A percentile compares a stretch with the other conserved stretches of the same genome.
Evolutionary conservation across 1,284 basidiomycete genomes (phyloP).

Genomic region (Uromyces viciae-fabae): DNA sequence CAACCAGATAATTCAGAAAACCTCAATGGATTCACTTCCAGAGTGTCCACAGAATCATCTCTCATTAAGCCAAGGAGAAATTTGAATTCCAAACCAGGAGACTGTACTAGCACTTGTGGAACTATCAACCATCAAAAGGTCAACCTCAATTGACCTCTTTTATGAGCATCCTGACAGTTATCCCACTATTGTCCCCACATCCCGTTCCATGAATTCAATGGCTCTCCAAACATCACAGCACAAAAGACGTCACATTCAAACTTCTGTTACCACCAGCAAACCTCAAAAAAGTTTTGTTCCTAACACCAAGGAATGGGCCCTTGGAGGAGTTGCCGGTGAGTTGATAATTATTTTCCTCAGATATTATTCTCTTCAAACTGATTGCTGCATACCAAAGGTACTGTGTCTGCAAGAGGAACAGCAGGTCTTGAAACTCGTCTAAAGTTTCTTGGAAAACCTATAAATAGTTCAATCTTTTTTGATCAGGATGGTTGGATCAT

Average conservation of each 20-base stretch:
- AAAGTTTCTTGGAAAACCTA: background rate
- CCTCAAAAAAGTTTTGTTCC: background rate
- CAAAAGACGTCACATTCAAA: background rate
- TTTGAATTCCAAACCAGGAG: background rate
- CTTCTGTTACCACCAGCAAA: background rate
- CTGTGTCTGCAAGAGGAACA: background rate
- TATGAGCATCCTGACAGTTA: background rate
- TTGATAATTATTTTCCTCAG: background rate
- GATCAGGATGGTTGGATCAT: background rate
- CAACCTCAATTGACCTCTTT: background rate
- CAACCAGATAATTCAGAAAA: background rate
- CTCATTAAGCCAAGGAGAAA: background rate
- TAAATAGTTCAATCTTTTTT: background rate
- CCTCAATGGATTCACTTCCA: background rate
- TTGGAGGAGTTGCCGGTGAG: background rate
- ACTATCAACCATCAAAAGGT: background rate
- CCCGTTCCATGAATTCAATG: too few relatives aligned
- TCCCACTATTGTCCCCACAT: background rate
- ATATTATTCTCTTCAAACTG: background rate
- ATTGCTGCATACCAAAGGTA: background rate
- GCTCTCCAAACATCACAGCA: background rate
- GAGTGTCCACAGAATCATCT: background rate
- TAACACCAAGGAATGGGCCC: background rate
- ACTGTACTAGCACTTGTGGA: background rate
- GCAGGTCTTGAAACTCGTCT: background rate